Evolutionary conservation across 2,329 filamentous ascomycete species (phyloP), one percentile per base, ranked within the genome.

Genomic region (Orbilia ellipsospora): DNA sequence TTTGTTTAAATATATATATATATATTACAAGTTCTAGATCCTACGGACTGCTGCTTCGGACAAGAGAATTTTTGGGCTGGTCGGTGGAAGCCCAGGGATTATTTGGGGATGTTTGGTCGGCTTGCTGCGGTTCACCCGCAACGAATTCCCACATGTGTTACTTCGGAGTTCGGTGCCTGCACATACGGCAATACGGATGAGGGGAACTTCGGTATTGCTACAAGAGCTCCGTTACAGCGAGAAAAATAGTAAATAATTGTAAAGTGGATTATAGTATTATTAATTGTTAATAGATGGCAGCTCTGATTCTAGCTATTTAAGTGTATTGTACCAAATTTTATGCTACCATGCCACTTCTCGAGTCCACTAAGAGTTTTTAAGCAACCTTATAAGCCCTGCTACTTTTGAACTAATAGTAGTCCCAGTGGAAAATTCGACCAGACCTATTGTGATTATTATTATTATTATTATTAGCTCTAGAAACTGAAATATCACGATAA

Each of bases 371-470:
- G 70, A 74, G 56, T 74, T 74, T 28, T 48, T 74, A n/a, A 74
- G 55, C 31, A 74, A 20, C 42, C 70, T 74, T 63, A 50, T 54
- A 20, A 74, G 63, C 2, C 70, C 70, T 20, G 70, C 63, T 44
- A 64, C 40, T 54, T 74, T 74, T 4, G 70, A 74, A 20, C 54
- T 44, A 12, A 74, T 6, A 5, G 70, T 74, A 10, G 59, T 68
- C 26, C 70, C 70, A 28, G 64, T 63, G 2, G 70, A 74, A 18
- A 74, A 74, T 42, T 74, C 63, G 23, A 74, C 70, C 42, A 74
- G 18, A 10, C 70, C 70, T 74, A 60, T 13, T 8, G 26, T 3
- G 20, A 23, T 48, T 10, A 48, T 48, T 10, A 48, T n/a, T 26
- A 23, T 48, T 10, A 48, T 48, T 10, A 48, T n/a, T 26, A 12